Percentiles rank a stretch among this genome's conserved stretches.
phyloP scores from a whole-genome alignment of 768 basidiomycete genomes.

The Lactarius tabidus region DNA sequence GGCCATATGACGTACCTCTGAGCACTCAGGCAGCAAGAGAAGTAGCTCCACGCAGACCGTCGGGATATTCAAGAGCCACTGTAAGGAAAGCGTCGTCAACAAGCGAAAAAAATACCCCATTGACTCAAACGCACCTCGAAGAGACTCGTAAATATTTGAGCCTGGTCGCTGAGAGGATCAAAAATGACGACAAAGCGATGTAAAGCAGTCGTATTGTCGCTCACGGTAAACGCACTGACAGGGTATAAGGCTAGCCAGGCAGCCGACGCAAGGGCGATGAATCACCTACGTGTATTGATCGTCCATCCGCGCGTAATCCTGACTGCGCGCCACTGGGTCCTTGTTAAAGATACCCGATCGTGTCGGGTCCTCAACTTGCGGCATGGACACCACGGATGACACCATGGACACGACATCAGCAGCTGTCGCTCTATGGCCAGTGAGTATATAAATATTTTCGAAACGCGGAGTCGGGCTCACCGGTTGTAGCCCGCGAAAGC shows the following conservation, averaged over 20 bases:
- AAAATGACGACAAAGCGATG: conserved; percentile 69
- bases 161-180: conserved; percentile 80
- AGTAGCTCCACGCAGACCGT: conserved; percentile 70
- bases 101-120: not conserved
- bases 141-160: conserved; percentile 82
- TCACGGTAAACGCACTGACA: conserved; percentile 61
- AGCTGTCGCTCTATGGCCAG: conserved; percentile 43
- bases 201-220: conserved; percentile 64
- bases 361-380: conserved; percentile 67
- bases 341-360: no score
- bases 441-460: not conserved
- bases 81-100: no score
- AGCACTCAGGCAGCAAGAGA: conserved; percentile 63
- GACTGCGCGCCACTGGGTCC: conserved; percentile 53
- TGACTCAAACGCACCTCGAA: conserved; percentile 50
- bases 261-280: not conserved
- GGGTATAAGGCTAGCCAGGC: not conserved
- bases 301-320: conserved; percentile 57
- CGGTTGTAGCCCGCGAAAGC: conserved; percentile 13
- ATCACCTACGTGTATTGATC: conserved; percentile 59
- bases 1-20: conserved; percentile 53
- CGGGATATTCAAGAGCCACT: no score
- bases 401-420: conserved; percentile 60
- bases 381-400: conserved; percentile 67
- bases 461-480: not conserved